These are phyloP conservation scores for Pythium periplocum DNA, from an alignment of 352 stramenopile genomes.

Conservation along the genomic window DNA sequence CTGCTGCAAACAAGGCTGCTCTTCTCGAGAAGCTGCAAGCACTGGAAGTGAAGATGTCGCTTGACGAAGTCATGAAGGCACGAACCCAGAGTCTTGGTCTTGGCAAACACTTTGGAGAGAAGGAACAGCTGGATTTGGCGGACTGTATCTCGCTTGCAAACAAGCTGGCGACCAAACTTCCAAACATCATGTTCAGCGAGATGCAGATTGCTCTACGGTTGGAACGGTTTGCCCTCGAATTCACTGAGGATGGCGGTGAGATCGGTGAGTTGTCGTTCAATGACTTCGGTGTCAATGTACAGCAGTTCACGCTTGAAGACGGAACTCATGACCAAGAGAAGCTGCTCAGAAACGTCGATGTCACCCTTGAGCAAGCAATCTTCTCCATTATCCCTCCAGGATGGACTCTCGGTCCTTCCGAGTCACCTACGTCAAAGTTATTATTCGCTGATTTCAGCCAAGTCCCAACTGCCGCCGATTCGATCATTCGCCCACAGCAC, in stretches of 20 bases:
- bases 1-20: constrained; percentile 13
- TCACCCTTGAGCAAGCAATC: constrained; percentile 22
- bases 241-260: constrained; percentile 14
- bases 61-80: constrained; percentile 19
- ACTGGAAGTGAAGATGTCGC: constrained; percentile 17
- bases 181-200: constrained; percentile 23
- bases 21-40: constrained; percentile 13
- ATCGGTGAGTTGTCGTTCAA: constrained; percentile 21
- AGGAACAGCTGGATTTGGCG: constrained; percentile 13
- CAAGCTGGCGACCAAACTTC: constrained; percentile 15
- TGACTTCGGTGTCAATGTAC: constrained; percentile 19
- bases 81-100: constrained; percentile 22
- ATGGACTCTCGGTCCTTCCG: constrained; percentile 17
- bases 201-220: constrained; percentile 24
- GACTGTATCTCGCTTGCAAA: constrained; percentile 15
- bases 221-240: constrained; percentile 15
- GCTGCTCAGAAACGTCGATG: constrained; percentile 12
- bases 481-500: constrained; percentile 11
- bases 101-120: constrained; percentile 17
- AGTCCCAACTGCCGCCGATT: constrained; percentile 2
- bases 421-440: constrained; percentile 23
- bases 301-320: constrained; percentile 12
- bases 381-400: constrained; percentile 18
- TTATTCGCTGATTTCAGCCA: constrained; percentile 22
- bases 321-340: constrained; percentile 7